Conservation (phyloP, 352 stramenopile species). For the Elongisporangium prolatum region DNA sequence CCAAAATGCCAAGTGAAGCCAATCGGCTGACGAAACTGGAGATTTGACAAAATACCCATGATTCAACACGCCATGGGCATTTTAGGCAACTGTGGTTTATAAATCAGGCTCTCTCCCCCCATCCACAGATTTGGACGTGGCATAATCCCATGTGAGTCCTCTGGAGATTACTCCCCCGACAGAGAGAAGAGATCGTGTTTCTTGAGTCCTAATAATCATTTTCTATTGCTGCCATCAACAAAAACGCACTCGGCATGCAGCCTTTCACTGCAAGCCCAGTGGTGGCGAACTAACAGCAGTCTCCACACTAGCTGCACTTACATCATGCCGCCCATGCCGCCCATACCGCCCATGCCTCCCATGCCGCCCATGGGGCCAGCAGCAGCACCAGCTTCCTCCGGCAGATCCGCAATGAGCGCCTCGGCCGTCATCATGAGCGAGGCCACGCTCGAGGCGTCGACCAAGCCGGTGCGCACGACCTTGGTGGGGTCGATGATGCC, state of each 20-base stretch:
- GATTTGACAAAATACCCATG: not conserved
- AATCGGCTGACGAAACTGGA: not conserved
- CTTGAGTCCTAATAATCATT: conserved; percentile 3
- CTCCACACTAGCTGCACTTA: conserved; percentile 22
- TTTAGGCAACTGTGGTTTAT: not conserved
- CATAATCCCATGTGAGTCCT: not conserved
- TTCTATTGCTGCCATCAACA: conserved; percentile 5
- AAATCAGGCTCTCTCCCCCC: not conserved
- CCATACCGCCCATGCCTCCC: conserved; percentile 76
- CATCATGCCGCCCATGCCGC: conserved; percentile 84
- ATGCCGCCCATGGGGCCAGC: conserved; percentile 73
- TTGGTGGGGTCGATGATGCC: conserved; percentile 99
- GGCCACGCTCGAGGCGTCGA: conserved; percentile 98
- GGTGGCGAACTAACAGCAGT: not conserved
- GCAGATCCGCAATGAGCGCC: conserved; percentile 96
- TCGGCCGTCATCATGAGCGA: conserved; percentile 99
- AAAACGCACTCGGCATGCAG: not conserved
- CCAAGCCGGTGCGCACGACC: conserved; percentile 97
- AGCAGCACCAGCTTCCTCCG: conserved; percentile 71
- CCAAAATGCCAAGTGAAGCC: not conserved
- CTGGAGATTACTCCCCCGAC: not conserved
- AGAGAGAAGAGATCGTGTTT: not conserved
- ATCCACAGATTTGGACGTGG: not conserved
- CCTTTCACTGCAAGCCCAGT: not conserved
- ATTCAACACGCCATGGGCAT: too few species aligned